Conservation (phyloP, 2,329 filamentous ascomycete genomes). For the Colletotrichum coccodes region DNA sequence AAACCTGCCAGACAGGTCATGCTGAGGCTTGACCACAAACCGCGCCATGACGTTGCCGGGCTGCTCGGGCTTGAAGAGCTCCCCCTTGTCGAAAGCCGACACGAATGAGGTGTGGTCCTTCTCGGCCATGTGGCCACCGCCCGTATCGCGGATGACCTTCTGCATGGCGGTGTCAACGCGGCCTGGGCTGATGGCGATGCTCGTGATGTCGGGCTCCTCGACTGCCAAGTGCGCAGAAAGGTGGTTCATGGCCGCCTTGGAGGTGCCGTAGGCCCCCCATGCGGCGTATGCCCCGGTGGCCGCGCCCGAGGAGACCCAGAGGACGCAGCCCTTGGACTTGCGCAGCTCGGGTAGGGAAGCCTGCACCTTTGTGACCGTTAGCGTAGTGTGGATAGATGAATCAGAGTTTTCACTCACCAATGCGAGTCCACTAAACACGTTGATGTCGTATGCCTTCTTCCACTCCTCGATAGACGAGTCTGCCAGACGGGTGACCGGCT, state of each 20-base stretch:
- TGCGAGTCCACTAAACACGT: constrained; percentile 85
- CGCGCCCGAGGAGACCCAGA: constrained; percentile 86
- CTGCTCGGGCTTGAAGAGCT: constrained; percentile 82
- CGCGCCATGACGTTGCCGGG: constrained; percentile 88
- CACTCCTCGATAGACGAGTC: constrained; percentile 78
- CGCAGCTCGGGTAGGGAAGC: constrained; percentile 77
- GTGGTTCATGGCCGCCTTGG: constrained; percentile 87
- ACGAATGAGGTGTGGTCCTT: constrained; percentile 75
- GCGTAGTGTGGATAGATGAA: neutral
- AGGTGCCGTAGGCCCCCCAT: constrained; percentile 85
- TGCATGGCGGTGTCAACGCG: constrained; percentile 94
- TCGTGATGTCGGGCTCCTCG: constrained; percentile 82
- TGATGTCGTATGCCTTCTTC: constrained; percentile 81
- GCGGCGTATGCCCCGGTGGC: constrained; percentile 71
- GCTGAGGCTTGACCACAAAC: constrained; percentile 73
- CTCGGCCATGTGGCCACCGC: constrained; percentile 59
- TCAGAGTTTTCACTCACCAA: constrained; percentile 65
- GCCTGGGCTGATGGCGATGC: constrained; percentile 79
- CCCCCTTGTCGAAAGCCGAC: constrained; percentile 74
- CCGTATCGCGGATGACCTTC: constrained; percentile 75
- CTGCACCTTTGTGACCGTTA: constrained; percentile 65
- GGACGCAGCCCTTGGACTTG: constrained; percentile 73
- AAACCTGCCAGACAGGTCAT: constrained; percentile 79
- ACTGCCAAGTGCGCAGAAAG: constrained; percentile 76
- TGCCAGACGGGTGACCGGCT: constrained; percentile 77